phyloP scores from a whole-genome alignment of 176 grass and related monocot genomes.

The Carex pumila region DNA sequence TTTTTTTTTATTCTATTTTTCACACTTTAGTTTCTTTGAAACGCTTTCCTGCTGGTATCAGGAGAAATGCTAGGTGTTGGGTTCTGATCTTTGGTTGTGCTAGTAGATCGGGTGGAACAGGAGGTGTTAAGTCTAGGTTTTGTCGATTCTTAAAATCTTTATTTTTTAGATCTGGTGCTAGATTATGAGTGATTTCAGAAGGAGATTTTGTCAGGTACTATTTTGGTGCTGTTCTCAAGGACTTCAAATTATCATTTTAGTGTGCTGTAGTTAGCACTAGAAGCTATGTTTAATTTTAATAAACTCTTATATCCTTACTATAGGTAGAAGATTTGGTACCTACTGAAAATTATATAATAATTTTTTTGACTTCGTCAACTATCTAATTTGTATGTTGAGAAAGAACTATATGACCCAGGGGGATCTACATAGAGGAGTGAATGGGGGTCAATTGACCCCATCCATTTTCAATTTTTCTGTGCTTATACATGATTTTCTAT shows the following conservation, averaged over 20 bases:
- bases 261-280: neutral
- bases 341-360: neutral
- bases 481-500: no score
- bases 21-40: neutral
- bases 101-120: neutral
- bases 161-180: conserved; percentile 12
- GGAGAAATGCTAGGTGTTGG: neutral
- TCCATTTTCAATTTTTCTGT: no score
- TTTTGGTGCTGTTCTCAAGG: neutral
- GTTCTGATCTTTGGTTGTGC: neutral
- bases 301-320: neutral
- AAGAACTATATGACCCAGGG: neutral
- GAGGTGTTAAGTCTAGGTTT: neutral
- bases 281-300: neutral
- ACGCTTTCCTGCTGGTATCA: neutral
- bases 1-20: neutral
- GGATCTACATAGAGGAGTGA: no score
- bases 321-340: neutral
- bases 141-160: neutral
- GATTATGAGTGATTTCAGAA: neutral
- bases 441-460: no score
- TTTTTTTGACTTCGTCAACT: neutral
- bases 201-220: neutral
- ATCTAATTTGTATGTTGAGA: neutral
- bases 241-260: neutral